phyloP scores from a whole-genome alignment of 1,284 basidiomycete species.

The Ceratobasidium papillatum region DNA sequence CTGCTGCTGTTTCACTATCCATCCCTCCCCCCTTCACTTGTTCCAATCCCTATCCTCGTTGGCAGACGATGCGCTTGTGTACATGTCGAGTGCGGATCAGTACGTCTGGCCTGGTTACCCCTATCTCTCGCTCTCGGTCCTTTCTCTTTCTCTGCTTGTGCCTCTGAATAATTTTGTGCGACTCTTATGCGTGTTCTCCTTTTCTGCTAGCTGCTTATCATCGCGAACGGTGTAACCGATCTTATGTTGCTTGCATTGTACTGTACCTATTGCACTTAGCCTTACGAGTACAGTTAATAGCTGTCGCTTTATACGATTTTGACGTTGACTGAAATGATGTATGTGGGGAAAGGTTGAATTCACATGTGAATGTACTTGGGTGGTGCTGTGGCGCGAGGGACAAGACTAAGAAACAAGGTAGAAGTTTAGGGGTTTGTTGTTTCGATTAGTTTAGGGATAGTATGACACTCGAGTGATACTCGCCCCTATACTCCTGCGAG shows the following conservation, averaged over 20 bases:
- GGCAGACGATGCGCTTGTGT: slow-evolving; percentile 21
- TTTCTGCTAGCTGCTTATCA: slow-evolving; percentile 4
- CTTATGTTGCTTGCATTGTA: slow-evolving; percentile 35
- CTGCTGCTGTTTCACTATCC: background rate
- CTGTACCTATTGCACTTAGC: slow-evolving; percentile 21
- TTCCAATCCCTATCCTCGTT: background rate
- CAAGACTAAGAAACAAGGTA: background rate
- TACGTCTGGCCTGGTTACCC: background rate
- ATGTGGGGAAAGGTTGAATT: background rate
- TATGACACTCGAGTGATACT: background rate
- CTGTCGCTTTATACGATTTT: background rate
- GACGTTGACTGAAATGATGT: slow-evolving; percentile 10
- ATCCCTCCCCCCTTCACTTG: background rate
- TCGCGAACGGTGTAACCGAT: slow-evolving; percentile 2
- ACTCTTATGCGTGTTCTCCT: slow-evolving; percentile 3
- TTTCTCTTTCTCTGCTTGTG: background rate
- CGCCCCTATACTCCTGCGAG: background rate
- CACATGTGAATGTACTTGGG: background rate
- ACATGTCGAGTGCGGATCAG: slow-evolving; percentile 26
- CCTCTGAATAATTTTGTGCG: slow-evolving; percentile 21
- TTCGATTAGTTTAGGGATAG: background rate
- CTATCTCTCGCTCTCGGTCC: background rate
- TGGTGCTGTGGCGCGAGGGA: background rate
- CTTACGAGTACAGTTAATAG: slow-evolving; percentile 40
- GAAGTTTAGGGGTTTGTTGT: background rate